Evolutionary conservation across 352 stramenopile species (phyloP), one percentile per base, ranked within the genome.

Genomic region (Pythium pyrilobum): DNA sequence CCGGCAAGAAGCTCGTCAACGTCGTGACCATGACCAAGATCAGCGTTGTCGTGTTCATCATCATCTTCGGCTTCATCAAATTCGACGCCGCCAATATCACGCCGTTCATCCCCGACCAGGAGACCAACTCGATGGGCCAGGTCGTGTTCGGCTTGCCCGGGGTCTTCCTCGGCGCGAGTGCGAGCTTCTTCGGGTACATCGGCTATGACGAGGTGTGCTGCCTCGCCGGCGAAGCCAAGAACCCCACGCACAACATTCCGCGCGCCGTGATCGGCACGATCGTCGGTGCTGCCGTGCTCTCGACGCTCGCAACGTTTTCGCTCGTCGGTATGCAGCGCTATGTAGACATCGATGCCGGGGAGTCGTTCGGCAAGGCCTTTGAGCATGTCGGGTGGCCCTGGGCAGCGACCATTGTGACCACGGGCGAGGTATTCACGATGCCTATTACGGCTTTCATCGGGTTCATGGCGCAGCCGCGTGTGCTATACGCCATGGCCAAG

Each of bases 191-290:
- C 65, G 95, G 95, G 3, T 98, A 97, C 65, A 85, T 99, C 51
- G 96, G 96, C 13, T 99, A 97, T 64, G 83, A 99, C 67, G 95
- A 98, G 67, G 86, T 99, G 4, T 98, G 91, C 65, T 98, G 93
- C 48, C 61, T 98, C 13, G 89, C 92, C 0, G 87, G 78, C 0
- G 89, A 97, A 54, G 77, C 87, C 1, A 94, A 89, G 60, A 73
- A 96, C 66, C 86, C 89, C 15, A 77, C 75, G 3, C 71, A 64
- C 24, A 95, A 93, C 56, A 90, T 98, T 37, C 92, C 94, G 0
- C 69, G 80, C 11, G 86, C 87, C 0, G 89, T 98, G 18, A 82
- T 98, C 20, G 85, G 81, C 3, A 97, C 90, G 2, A 83, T 98
- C 42, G 38, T 86, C 11, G 80, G 89, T 18, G 88, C 96, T 0